Evolutionary conservation across 1,284 basidiomycete species (phyloP), one percentile per base, ranked within the genome.

Genomic region (Moesziomyces parantarcticus): DNA sequence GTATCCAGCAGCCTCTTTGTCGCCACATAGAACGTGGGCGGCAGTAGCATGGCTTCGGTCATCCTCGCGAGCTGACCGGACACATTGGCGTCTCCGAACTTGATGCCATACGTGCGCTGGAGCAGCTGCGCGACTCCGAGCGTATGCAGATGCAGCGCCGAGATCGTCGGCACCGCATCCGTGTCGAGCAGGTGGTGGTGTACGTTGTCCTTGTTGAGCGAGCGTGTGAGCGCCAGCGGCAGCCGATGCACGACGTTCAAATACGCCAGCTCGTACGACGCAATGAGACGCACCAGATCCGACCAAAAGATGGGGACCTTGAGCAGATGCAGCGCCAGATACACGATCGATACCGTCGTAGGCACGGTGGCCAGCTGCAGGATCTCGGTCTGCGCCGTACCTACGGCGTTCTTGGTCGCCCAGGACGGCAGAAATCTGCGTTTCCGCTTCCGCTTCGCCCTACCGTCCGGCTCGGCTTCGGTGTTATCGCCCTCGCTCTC

Each of bases 1-100:
- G 62, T 66, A 11, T 70, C 58, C 13, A 80, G 43, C 40, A 78
- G 39, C 13, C 61, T 49, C 51, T 74, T 75, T 2, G 70, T 58
- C 0, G 60, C 72, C 5, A 74, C 70, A 26, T 80, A 80, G 34
- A 80, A 71, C 1, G 75, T 66, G 93, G 94, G 91, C 44, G 89
- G 90, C 32, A 92, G 91, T 47, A 90, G 88, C 62, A 96, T 86
- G 14, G 86, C 86, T 52, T 89, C 87, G 8, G 91, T 87, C 1
- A 90, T 86, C n/a, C 91, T 88, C 92, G 93, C 95, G 26, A 94
- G 86, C 22, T 95, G 85, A 1, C 92, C 92, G 7, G 89, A 89
- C 4, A 88, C 87, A 78, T 97, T 97, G 68, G 89, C 85, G 79
- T 92, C 91, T 0, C 93, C 93, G 8, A 91, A 89, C 45, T 84